phyloP scores from a whole-genome alignment of 1,284 basidiomycete species.

The Cystobasidium slooffiae region DNA sequence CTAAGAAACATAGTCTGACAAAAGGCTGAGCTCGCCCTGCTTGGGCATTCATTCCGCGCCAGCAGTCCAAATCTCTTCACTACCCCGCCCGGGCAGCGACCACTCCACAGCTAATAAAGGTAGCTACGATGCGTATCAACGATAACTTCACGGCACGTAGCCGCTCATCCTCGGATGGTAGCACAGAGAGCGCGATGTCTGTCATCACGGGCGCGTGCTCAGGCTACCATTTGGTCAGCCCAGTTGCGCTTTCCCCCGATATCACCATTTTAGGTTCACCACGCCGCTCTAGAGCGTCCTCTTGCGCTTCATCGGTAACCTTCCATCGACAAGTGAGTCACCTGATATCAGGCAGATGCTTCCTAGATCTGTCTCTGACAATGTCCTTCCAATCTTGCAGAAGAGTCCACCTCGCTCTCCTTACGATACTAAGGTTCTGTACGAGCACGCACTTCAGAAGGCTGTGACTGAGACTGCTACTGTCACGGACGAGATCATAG shows the following conservation, averaged over 20 bases:
- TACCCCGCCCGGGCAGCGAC: too few relatives aligned
- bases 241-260: constrained; percentile 24
- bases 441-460: constrained; percentile 25
- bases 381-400: not conserved
- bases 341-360: not conserved
- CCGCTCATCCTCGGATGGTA: not conserved
- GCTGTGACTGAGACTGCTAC: constrained; percentile 20
- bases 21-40: too few relatives aligned
- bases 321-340: constrained; percentile 28
- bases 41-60: too few relatives aligned
- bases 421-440: constrained; percentile 35
- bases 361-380: not conserved
- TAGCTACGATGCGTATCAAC: too few relatives aligned
- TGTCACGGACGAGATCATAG: constrained; percentile 39
- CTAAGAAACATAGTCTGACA: too few relatives aligned
- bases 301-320: not conserved
- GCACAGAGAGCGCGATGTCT: not conserved
- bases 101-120: too few relatives aligned
- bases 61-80: too few relatives aligned
- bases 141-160: not conserved
- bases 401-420: constrained; percentile 41
- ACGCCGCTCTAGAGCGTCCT: constrained; percentile 24
- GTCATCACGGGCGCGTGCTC: not conserved
- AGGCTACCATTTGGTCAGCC: not conserved
- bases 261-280: constrained; percentile 36